A percentile compares a stretch with the other conserved stretches of the same genome.
Evolutionary conservation across 176 grass and related monocot species (phyloP).

Genomic region (Zoysia pacifica): DNA sequence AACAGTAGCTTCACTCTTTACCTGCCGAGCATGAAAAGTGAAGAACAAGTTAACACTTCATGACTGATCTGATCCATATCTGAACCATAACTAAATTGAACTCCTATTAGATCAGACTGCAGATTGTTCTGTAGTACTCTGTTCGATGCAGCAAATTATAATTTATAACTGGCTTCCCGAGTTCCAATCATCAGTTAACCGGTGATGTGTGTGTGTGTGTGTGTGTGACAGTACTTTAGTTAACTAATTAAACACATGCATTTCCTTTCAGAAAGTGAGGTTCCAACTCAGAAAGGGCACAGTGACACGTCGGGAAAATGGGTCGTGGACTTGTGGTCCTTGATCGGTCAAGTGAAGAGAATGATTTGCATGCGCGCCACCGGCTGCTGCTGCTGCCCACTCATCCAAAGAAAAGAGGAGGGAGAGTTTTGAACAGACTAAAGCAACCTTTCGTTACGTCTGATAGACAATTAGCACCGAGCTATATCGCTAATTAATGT

Average conservation of each 20-base stretch:
- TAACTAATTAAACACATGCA: background rate
- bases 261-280: constrained; percentile 31
- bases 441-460: constrained; percentile 26
- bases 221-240: background rate
- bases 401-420: background rate
- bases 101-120: background rate
- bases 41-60: background rate
- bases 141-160: background rate
- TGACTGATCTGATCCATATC: background rate
- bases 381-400: constrained; percentile 31
- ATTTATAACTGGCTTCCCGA: background rate
- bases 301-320: constrained; percentile 27
- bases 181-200: constrained; percentile 3
- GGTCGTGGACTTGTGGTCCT: constrained; percentile 48
- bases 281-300: constrained; percentile 55
- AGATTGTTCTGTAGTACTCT: background rate
- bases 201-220: too few relatives aligned
- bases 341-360: constrained; percentile 30
- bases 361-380: constrained; percentile 36
- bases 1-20: background rate
- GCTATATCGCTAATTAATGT: background rate
- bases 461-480: constrained; percentile 1
- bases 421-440: background rate
- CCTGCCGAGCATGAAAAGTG: background rate
- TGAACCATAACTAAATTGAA: background rate